Evolutionary conservation across 768 basidiomycete species (phyloP).

Genomic region (Sarcodon aspratus): DNA sequence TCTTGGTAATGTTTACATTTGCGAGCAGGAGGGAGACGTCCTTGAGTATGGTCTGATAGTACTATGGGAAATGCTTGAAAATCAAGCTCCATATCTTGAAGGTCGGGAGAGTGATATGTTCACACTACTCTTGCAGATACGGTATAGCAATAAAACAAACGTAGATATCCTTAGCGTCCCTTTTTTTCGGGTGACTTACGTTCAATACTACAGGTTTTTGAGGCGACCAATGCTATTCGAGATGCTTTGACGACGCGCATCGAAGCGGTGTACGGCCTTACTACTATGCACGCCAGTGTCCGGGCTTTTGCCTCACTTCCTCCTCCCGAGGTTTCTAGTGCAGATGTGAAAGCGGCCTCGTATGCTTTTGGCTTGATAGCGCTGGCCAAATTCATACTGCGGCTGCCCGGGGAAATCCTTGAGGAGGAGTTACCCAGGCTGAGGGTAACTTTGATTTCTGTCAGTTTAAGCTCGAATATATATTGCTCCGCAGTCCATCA

Average conservation of each 20-base stretch:
- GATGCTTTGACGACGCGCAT: conserved; percentile 60
- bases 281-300: conserved; percentile 68
- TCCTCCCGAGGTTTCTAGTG: conserved; percentile 29
- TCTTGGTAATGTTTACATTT: not conserved
- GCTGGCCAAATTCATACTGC: conserved; percentile 71
- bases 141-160: conserved; percentile 61
- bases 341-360: conserved; percentile 48
- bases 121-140: conserved; percentile 52
- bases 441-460: conserved; percentile 56
- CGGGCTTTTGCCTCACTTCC: conserved; percentile 47
- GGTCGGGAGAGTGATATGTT: conserved; percentile 74
- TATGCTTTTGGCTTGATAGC: conserved; percentile 81
- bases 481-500: not conserved
- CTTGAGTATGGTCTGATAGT: conserved; percentile 74
- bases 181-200: not conserved
- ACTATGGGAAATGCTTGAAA: conserved; percentile 75
- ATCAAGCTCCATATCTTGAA: conserved; percentile 63
- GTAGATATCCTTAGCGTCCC: conserved; percentile 28
- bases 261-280: conserved; percentile 79
- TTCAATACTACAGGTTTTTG: conserved; percentile 45
- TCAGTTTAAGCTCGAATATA: conserved; percentile 19
- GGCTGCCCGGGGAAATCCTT: conserved; percentile 71
- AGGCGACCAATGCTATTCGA: conserved; percentile 74
- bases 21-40: conserved; percentile 42
- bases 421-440: conserved; percentile 82